Percentiles rank a stretch among this genome's conserved stretches.
phyloP scores from a whole-genome alignment of 192 early-diverging fungal genomes.

The Coemansia sp. region DNA sequence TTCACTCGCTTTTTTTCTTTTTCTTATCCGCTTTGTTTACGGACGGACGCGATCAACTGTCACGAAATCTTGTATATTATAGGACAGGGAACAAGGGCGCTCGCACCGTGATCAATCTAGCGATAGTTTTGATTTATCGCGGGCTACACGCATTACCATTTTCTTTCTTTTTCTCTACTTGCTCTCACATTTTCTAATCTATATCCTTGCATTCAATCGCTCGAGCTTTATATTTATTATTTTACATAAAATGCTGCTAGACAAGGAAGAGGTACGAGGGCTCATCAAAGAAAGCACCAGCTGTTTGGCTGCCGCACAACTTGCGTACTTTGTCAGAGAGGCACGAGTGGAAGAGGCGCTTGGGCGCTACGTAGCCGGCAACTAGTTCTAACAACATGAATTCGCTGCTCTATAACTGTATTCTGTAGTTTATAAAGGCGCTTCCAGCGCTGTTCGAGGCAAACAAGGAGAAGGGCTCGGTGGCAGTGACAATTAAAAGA shows the following conservation, averaged over 20 bases:
- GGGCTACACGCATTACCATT: neutral
- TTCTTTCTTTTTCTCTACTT: neutral
- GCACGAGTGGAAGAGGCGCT: neutral
- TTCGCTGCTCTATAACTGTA: neutral
- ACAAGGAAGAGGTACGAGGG: conserved; percentile 28
- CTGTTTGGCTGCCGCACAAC: too few relatives aligned
- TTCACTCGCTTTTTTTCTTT: too few relatives aligned
- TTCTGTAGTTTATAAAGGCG: conserved; percentile 42
- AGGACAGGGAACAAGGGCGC: too few relatives aligned
- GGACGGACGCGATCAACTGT: too few relatives aligned
- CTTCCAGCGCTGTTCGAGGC: conserved; percentile 33
- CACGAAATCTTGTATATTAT: too few relatives aligned
- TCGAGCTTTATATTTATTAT: neutral
- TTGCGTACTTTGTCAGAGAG: too few relatives aligned
- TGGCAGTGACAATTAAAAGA: conserved; percentile 35
- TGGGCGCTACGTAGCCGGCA: neutral
- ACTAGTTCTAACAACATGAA: neutral
- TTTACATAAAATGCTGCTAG: conserved; percentile 25
- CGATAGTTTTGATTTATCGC: neutral
- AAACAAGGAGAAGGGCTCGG: conserved; percentile 37
- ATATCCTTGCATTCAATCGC: neutral
- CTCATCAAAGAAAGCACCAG: too few relatives aligned
- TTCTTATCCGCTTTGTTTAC: too few relatives aligned
- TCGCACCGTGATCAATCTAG: too few relatives aligned
- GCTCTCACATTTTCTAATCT: neutral